phyloP scores from a whole-genome alignment of 2,329 filamentous ascomycete genomes.

The Sclerotinia spermophila region DNA sequence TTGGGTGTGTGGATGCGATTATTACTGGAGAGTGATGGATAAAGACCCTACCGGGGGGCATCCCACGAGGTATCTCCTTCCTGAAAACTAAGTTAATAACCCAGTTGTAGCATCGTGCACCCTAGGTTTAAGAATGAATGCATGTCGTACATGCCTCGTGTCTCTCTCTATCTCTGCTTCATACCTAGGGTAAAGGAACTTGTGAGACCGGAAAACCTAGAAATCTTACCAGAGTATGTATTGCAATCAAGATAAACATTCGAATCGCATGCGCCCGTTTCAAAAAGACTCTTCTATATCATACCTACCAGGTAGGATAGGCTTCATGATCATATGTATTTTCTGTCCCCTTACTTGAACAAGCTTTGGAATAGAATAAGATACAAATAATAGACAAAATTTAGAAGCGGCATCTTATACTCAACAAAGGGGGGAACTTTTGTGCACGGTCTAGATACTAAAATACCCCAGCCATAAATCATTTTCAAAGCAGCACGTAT shows the following conservation, averaged over 20 bases:
- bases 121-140: not conserved
- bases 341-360: not conserved
- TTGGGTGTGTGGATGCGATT: not conserved
- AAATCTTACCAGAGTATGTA: not conserved
- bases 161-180: not conserved
- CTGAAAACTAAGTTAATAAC: not conserved
- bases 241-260: not conserved
- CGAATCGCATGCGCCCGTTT: no score
- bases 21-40: not conserved
- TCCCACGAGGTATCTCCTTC: not conserved
- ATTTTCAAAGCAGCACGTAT: not conserved
- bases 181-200: not conserved
- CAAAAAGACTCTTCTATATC: not conserved
- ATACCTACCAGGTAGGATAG: not conserved
- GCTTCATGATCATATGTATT: not conserved
- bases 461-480: not conserved
- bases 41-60: not conserved
- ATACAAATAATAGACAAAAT: not conserved
- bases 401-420: not conserved
- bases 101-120: not conserved
- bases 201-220: not conserved
- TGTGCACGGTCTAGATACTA: not conserved
- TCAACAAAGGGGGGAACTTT: not conserved
- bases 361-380: not conserved
- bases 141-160: not conserved